phyloP scores from a whole-genome alignment of 2,329 filamentous ascomycete species.

The Apiospora pterosperma region DNA sequence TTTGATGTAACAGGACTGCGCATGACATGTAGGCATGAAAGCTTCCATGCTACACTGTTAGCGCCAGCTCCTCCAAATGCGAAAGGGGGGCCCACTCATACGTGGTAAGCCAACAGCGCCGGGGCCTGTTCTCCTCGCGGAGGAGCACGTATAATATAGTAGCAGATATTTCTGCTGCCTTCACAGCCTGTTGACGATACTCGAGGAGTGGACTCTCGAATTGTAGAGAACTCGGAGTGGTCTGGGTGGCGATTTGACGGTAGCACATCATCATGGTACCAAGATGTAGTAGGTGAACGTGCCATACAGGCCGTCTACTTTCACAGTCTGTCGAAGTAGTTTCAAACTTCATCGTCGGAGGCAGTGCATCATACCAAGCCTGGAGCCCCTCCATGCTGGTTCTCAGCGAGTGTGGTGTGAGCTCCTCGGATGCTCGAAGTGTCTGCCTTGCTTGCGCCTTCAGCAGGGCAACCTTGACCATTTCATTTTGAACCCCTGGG shows the following conservation, averaged over 20 bases:
- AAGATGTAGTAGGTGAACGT: background rate
- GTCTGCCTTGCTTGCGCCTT: background rate
- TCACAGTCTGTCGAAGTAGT: background rate
- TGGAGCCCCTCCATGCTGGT: background rate
- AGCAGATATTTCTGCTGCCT: too few relatives aligned
- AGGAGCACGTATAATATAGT: too few relatives aligned
- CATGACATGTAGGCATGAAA: too few relatives aligned
- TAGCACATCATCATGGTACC: background rate
- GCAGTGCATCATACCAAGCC: background rate
- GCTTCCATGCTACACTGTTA: too few relatives aligned
- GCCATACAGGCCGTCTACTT: background rate
- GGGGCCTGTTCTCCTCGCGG: too few relatives aligned
- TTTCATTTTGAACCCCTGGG: background rate
- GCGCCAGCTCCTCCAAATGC: too few relatives aligned
- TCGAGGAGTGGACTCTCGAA: too few relatives aligned
- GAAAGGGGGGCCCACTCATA: too few relatives aligned
- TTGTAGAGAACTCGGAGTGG: too few relatives aligned
- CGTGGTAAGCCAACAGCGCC: too few relatives aligned
- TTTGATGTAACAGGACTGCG: too few relatives aligned
- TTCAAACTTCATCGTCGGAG: background rate
- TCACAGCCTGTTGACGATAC: too few relatives aligned
- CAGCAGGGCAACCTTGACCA: background rate
- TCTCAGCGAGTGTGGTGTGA: background rate
- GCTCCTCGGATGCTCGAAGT: background rate
- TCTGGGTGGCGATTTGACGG: background rate